These are phyloP conservation scores for Rosa rugosa DNA, from an alignment of 306 rosid genomes.

Conservation along the genomic window DNA sequence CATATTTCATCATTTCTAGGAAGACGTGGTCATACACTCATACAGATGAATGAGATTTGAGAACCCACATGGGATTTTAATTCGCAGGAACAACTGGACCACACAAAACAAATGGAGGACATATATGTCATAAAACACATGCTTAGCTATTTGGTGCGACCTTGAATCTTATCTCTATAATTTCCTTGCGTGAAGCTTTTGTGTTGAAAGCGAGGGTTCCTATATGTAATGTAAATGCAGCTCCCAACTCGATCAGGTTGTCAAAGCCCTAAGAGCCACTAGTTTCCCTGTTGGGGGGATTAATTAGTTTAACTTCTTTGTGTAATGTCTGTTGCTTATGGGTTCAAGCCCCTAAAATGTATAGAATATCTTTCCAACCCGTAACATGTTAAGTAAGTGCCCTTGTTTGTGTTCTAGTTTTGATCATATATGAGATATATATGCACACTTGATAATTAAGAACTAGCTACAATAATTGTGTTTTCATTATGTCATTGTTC, in stretches of 20 bases:
- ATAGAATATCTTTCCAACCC: constrained; percentile 39
- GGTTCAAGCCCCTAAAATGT: constrained; percentile 32
- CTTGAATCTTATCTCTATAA: neutral
- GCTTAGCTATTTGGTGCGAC: neutral
- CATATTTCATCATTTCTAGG: constrained; percentile 11
- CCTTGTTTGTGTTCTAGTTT: constrained; percentile 37
- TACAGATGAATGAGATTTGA: neutral
- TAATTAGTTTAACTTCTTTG: neutral
- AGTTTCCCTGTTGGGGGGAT: neutral
- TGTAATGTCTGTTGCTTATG: constrained; percentile 3
- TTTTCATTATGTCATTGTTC: neutral
- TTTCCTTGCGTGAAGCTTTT: constrained; percentile 55
- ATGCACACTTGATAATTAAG: neutral
- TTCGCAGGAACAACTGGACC: neutral
- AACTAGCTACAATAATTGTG: neutral
- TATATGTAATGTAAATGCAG: neutral
- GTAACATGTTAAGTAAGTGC: constrained; percentile 37
- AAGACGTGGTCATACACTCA: neutral
- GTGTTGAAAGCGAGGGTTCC: constrained; percentile 34
- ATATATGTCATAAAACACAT: neutral
- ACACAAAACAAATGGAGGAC: neutral
- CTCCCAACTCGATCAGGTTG: constrained; percentile 13
- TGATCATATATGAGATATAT: neutral
- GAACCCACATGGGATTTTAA: constrained; percentile 2
- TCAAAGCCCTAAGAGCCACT: constrained; percentile 27